These are phyloP conservation scores for Curvularia sp. DNA, from an alignment of 2,329 filamentous ascomycete species.

Conservation along the genomic window DNA sequence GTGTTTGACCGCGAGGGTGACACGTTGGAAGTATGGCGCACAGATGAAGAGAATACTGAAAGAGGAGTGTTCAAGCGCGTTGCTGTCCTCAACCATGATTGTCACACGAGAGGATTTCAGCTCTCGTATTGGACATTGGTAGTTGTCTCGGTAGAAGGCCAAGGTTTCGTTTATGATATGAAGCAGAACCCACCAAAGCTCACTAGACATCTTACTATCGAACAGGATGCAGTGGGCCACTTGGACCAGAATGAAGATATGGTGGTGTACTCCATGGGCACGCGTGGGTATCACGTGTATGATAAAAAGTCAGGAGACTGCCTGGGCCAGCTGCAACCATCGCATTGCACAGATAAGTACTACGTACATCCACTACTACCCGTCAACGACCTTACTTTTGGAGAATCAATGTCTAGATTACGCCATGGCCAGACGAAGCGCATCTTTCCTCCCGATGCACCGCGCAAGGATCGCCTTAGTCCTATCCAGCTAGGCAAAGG, in stretches of 20 bases:
- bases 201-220: constrained; percentile 7
- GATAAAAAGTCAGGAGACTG: constrained; percentile 12
- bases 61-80: constrained; percentile 13
- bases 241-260: constrained; percentile 17
- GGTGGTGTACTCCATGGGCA: constrained; percentile 14
- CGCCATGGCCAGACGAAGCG: constrained; percentile 3
- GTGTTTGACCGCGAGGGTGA: constrained; percentile 14
- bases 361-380: constrained; percentile 4
- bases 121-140: constrained; percentile 16
- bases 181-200: constrained; percentile 14
- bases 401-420: constrained; percentile 1
- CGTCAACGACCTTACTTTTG: background rate
- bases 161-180: constrained; percentile 18
- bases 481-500: constrained; percentile 6
- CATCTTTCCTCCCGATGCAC: constrained; percentile 5
- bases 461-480: constrained; percentile 8
- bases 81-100: constrained; percentile 9
- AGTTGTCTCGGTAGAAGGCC: constrained; percentile 13
- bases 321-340: constrained; percentile 10
- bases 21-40: constrained; percentile 11
- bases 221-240: constrained; percentile 16
- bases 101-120: constrained; percentile 17
- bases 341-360: constrained; percentile 11
- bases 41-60: constrained; percentile 5
- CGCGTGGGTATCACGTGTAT: constrained; percentile 15